Evolutionary conservation across 495 filamentous ascomycete species (phyloP), one percentile per base, ranked within the genome.

Genomic region (Acidiella bohemica): DNA sequence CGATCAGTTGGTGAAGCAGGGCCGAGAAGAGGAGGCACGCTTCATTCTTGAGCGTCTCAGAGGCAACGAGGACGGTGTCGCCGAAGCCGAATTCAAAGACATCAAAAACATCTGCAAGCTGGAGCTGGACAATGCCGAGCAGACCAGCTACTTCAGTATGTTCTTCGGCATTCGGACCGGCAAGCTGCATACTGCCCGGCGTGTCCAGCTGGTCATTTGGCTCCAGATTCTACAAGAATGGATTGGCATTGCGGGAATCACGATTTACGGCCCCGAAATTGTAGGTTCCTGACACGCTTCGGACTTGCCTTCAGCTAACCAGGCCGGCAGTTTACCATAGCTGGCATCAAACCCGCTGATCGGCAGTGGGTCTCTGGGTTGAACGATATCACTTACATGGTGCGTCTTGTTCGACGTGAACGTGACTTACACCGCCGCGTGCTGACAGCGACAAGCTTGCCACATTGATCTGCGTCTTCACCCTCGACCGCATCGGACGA

Each of bases 201-300:
- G 78, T 6, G 75, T 80, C 18, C 76, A 81, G 50, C 63, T 81
- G 9, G 75, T 80, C 13, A 67, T 82, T 30, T 82, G 76, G 76
- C 57, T 81, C 8, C 74, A 81, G 58, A 79, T 83, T 31, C 70
- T 82, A 59, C 76, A 80, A 47, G 76, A 80, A 52, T 82, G 76
- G 76, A 36, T 41, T 16, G 32, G 34, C 16, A 81, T 82, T 53
- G 76, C 76, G 0, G 76, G 76, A 35, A 70, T 81, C 14, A 82
- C 79, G 1, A 70, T 82, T 26, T 81, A 68, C 57, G 65, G 44
- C 31, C 58, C 52, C 4, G 26, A 73, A 0, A 80, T 84, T 31
- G n/a, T n/a, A n/a, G n/a, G n/a, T n/a, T n/a, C n/a, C n/a, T n/a
- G n/a, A n/a, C n/a, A n/a, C n/a, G n/a, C n/a, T n/a, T n/a, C n/a